Evolutionary conservation across 1,284 basidiomycete genomes (phyloP), one percentile per base, ranked within the genome.

Genomic region (Papiliotrema fonsecae): DNA sequence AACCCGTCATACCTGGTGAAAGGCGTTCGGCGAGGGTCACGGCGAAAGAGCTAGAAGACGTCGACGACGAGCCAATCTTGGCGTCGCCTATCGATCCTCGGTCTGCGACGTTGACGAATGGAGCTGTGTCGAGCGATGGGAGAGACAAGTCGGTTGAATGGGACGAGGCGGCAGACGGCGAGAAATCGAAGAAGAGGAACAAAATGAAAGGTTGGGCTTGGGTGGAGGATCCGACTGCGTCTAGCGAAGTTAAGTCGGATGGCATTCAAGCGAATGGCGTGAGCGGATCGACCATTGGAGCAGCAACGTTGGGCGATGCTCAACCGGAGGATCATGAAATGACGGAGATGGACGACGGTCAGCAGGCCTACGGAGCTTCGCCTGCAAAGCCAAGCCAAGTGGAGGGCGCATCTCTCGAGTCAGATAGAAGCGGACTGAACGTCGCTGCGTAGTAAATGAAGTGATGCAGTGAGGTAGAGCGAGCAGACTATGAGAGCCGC

Each of bases 1-100:
- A 39, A 32, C 60, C 57, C 0, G 47, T 61, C 22, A 69, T 71
- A 19, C 69, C 67, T 0, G 67, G 69, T 10, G 69, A 71, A 49
- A 51, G 67, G 19, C 49, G 59, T 21, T 67, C 64, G 1, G 62
- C 61, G 2, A 55, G 68, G 21, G 41, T 57, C 13, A 45, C 38
- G 2, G 48, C 46, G 2, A 45, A 25, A n/a, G 39, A 22, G 6
- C 14, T 13, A 16, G 43, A 50, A 9, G 35, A 27, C n/a, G 38
- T 42, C 19, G 40, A 42, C 16, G 39, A 40, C 27, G 24, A n/a
- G 2, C 36, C 35, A 16, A n/a, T 11, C 21, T n/a, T 25, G 26
- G 40, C 28, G 24, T 19, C 44, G 16, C 3, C 32, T 6, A 36
- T 25, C 21, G 34, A 11, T 36, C 21, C 11, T 14, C 30, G 11